Percentiles rank a stretch among this genome's conserved stretches.
These are phyloP conservation scores for Metschnikowia cubensis DNA, from an alignment of 805 yeast genomes.

Conservation along the genomic window DNA sequence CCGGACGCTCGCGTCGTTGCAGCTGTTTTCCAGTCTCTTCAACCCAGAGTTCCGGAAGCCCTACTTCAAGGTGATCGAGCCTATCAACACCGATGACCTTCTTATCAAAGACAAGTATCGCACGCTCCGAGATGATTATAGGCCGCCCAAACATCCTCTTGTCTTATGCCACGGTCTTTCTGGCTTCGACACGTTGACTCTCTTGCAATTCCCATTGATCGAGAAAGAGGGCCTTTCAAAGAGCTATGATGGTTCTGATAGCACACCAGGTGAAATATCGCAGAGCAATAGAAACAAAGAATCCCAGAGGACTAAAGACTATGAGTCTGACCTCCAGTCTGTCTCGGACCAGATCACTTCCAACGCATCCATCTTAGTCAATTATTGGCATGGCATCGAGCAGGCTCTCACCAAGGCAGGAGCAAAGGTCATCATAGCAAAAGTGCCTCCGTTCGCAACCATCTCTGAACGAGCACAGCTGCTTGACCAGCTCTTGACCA, in stretches of 20 bases:
- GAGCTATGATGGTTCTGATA: constrained; percentile 11
- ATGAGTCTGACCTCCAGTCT: constrained; percentile 14
- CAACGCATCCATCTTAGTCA: constrained; percentile 42
- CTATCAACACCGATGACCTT: constrained; percentile 13
- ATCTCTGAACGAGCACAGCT: constrained; percentile 63
- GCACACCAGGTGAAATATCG: background rate
- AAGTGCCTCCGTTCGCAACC: constrained; percentile 78
- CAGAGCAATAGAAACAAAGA: background rate
- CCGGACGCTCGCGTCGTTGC: constrained; percentile 9
- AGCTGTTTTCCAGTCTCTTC: background rate
- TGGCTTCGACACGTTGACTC: constrained; percentile 59
- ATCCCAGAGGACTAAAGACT: constrained; percentile 8
- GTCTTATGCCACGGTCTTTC: constrained; percentile 84
- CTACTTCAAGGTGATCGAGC: background rate
- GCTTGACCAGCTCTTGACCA: constrained; percentile 49
- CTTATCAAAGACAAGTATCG: constrained; percentile 30
- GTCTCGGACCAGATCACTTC: constrained; percentile 12
- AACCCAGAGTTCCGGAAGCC: background rate
- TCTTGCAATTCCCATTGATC: constrained; percentile 15
- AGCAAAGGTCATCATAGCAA: constrained; percentile 63
- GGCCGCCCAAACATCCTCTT: constrained; percentile 66
- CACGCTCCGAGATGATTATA: constrained; percentile 37
- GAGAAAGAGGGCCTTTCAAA: constrained; percentile 3
- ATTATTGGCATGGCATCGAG: constrained; percentile 82
- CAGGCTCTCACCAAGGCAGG: constrained; percentile 59